phyloP scores from a whole-genome alignment of 2,329 filamentous ascomycete species.

The Colletotrichum sp. region DNA sequence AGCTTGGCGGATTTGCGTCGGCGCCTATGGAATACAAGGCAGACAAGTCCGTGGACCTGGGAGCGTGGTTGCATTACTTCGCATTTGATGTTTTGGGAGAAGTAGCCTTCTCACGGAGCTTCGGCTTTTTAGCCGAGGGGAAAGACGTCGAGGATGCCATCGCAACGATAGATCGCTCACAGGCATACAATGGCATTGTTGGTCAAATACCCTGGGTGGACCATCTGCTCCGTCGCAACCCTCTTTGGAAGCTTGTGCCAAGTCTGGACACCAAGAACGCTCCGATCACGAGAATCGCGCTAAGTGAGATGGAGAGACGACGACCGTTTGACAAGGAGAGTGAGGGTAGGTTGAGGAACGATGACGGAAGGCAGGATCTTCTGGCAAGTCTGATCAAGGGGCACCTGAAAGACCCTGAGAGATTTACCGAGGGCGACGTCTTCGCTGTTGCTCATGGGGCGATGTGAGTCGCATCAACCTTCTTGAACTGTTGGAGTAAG shows the following conservation, averaged over 20 bases:
- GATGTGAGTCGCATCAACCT: slow-evolving; percentile 44
- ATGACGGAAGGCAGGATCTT: slow-evolving; percentile 54
- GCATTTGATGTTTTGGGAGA: slow-evolving; percentile 52
- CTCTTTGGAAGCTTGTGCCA: slow-evolving; percentile 42
- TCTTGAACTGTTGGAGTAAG: background rate
- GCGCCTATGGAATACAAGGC: background rate
- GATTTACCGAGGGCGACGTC: slow-evolving; percentile 56
- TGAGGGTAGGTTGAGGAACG: slow-evolving; percentile 41
- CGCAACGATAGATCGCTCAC: slow-evolving; percentile 54
- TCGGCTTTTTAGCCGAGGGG: slow-evolving; percentile 56
- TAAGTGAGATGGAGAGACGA: slow-evolving; percentile 52
- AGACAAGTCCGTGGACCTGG: slow-evolving; percentile 43
- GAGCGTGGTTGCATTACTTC: slow-evolving; percentile 46
- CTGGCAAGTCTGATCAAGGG: slow-evolving; percentile 56
- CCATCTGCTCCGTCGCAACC: slow-evolving; percentile 51
- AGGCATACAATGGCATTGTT: slow-evolving; percentile 57
- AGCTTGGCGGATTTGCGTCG: slow-evolving; percentile 43
- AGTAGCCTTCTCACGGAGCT: slow-evolving; percentile 55
- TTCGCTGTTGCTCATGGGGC: slow-evolving; percentile 63
- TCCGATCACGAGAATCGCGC: slow-evolving; percentile 56
- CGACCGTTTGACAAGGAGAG: slow-evolving; percentile 50
- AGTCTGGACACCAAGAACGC: slow-evolving; percentile 48
- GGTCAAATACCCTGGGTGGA: slow-evolving; percentile 58
- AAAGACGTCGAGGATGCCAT: slow-evolving; percentile 46
- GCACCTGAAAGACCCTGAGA: slow-evolving; percentile 52